Conservation (phyloP, 2,329 filamentous ascomycete genomes). For the Colletotrichum sublineola region DNA sequence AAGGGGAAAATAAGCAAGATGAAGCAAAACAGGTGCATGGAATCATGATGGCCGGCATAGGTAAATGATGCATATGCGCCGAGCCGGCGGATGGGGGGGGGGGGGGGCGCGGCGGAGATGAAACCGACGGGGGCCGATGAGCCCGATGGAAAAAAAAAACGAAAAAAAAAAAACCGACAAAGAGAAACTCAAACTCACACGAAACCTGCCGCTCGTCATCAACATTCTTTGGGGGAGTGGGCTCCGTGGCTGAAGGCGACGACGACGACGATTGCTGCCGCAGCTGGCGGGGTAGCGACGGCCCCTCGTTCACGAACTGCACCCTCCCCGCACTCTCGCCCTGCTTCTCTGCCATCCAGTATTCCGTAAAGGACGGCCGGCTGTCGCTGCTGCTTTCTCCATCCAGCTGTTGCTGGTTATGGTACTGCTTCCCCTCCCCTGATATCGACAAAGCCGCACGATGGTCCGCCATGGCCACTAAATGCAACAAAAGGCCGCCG, state of each 20-base stretch:
- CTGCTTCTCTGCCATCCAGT: constrained; percentile 61
- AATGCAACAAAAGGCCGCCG: neutral
- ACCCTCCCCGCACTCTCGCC: constrained; percentile 50
- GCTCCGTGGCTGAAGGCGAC: constrained; percentile 37
- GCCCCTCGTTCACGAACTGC: constrained; percentile 53
- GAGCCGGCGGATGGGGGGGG: neutral
- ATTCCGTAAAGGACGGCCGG: constrained; percentile 62
- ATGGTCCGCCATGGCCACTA: constrained; percentile 31
- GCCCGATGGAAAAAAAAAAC: neutral
- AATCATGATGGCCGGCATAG: constrained; percentile 7
- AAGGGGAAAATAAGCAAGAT: neutral
- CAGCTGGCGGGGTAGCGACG: constrained; percentile 40
- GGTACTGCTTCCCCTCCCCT: constrained; percentile 16
- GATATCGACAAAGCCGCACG: constrained; percentile 18
- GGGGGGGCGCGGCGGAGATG: neutral
- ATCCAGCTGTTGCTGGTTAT: constrained; percentile 2
- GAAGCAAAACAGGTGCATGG: constrained; percentile 4
- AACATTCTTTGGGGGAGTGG: neutral
- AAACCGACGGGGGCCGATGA: neutral
- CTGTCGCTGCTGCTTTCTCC: constrained; percentile 37
- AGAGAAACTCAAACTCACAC: constrained; percentile 24
- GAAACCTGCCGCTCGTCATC: constrained; percentile 25
- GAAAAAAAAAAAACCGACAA: constrained; percentile 6
- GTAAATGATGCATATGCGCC: constrained; percentile 7
- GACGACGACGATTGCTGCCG: constrained; percentile 34